These are phyloP conservation scores for Backusella westeae DNA, from an alignment of 192 early-diverging fungal genomes.

Conservation along the genomic window DNA sequence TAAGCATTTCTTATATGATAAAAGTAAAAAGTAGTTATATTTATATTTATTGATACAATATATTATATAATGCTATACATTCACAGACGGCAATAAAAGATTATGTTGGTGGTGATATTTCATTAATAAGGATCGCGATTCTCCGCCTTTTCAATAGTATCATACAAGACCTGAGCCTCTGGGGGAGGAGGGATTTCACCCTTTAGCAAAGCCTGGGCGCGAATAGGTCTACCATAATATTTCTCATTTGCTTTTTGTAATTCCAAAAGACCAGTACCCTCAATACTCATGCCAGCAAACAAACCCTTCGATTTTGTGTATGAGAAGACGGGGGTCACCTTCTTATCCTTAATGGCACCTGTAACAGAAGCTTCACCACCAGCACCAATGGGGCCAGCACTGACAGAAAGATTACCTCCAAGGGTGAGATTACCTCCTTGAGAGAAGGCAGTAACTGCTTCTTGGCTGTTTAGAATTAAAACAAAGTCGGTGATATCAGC, in stretches of 20 bases:
- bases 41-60: slow-evolving; percentile 7
- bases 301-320: slow-evolving; percentile 89
- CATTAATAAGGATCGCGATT: slow-evolving; percentile 38
- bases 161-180: slow-evolving; percentile 73
- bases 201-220: slow-evolving; percentile 76
- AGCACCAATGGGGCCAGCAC: slow-evolving; percentile 51
- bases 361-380: slow-evolving; percentile 44
- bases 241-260: slow-evolving; percentile 80
- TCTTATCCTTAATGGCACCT: slow-evolving; percentile 38
- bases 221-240: slow-evolving; percentile 72
- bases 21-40: not conserved
- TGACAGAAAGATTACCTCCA: slow-evolving; percentile 69
- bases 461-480: slow-evolving; percentile 80
- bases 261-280: slow-evolving; percentile 82
- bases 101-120: too few species aligned
- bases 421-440: slow-evolving; percentile 86
- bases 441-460: slow-evolving; percentile 85
- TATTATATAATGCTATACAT: not conserved
- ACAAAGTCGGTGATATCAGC: slow-evolving; percentile 93
- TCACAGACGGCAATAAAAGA: not conserved
- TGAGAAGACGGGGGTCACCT: slow-evolving; percentile 78
- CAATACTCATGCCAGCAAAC: slow-evolving; percentile 80
- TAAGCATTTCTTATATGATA: not conserved
- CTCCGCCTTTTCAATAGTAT: slow-evolving; percentile 60
- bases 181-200: slow-evolving; percentile 68